Base-by-base conservation (phyloP, 116 monocot genomes). In the Cymodocea nodosa region DNA sequence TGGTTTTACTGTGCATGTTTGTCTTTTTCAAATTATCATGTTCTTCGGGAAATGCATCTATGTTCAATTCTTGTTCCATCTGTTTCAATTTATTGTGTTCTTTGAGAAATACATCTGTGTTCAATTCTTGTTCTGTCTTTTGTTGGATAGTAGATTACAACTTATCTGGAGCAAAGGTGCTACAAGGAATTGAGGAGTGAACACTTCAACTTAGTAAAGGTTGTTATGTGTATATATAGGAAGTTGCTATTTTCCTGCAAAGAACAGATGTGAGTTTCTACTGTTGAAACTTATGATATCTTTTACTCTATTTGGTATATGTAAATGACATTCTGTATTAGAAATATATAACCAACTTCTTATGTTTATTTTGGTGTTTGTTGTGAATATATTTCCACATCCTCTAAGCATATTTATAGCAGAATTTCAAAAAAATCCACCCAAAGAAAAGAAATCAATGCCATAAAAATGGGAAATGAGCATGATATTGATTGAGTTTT, bases 111-210 rank as follows among this genome's bases (percentile, higher is more conserved):
- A 17, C n/a, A 2, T 35, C 35, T 62, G 37, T 62, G 17, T 62
- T n/a, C 18, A 49, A 59, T 48, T 50, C 19, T n/a, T 50, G 23
- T 35, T 39, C 6, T 30, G 50, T 62, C 52, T 36, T 62, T n/a
- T 62, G 52, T 37, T 56, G 51, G 18, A 16, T 66, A 23, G 30
- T 78, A 89, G 89, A 93, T 93, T 50, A 89, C 93, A 66, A 70
- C 59, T 66, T 89, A 83, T 78, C 68, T 89, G 78, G 93, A 93
- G 72, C 86, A 89, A 64, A 83, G 74, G 52, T 93, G 83, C 72
- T 93, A 93, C 80, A 93, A 86, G 78, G 93, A 86, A 75, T 73
- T 93, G 60, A 89, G 93, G 79, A 76, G 20, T 54, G 89, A 85
- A 74, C 81, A 65, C 20, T 89, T 89, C 74, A 75, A 75, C 34